Conservation (phyloP, 1,284 basidiomycete genomes). For the Agroathelia rolfsii region DNA sequence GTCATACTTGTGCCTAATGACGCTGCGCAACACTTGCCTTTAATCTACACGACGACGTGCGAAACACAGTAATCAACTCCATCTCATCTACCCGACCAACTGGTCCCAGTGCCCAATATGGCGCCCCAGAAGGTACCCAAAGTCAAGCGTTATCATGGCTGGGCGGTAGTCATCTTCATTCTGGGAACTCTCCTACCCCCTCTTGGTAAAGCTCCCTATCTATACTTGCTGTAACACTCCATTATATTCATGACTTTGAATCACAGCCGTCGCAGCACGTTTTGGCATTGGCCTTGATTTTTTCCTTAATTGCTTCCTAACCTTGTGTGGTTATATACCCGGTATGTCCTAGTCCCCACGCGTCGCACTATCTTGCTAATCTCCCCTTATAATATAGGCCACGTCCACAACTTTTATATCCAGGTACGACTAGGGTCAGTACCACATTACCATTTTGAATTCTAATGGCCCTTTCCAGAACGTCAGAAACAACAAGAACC, state of each 20-base stretch:
- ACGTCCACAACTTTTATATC: constrained; percentile 88
- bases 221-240: constrained; percentile 5
- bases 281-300: constrained; percentile 93
- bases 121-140: constrained; percentile 49
- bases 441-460: neutral
- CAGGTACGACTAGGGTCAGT: constrained; percentile 37
- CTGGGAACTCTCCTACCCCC: constrained; percentile 80
- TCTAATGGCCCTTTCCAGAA: constrained; percentile 43
- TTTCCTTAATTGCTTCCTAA: constrained; percentile 85
- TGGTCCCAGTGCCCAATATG: constrained; percentile 23
- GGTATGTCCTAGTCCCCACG: constrained; percentile 47
- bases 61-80: no score
- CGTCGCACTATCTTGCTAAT: no score
- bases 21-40: no score
- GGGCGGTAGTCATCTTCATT: constrained; percentile 73
- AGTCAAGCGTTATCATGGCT: constrained; percentile 74
- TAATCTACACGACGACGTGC: no score
- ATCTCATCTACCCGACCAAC: constrained; percentile 13
- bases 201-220: constrained; percentile 46
- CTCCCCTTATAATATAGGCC: constrained; percentile 51
- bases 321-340: constrained; percentile 85
- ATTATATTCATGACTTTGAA: constrained; percentile 7
- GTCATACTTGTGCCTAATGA: no score
- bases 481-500: constrained; percentile 91
- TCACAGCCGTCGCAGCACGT: constrained; percentile 88